phyloP scores from a whole-genome alignment of 2,329 filamentous ascomycete genomes.

The Fusarium duplospermum region DNA sequence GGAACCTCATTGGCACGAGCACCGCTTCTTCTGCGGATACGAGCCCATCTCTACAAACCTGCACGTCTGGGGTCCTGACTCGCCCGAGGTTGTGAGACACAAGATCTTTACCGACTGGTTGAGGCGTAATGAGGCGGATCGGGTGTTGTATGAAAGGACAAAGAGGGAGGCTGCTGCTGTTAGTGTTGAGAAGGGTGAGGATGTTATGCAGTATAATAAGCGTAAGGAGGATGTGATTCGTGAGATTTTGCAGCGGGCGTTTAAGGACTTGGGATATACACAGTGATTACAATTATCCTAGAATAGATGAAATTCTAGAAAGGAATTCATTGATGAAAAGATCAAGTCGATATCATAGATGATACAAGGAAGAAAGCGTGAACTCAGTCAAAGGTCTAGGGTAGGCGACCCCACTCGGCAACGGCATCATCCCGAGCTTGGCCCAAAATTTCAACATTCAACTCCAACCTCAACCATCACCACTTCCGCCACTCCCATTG shows the following conservation, averaged over 20 bases:
- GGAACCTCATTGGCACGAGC: slow-evolving; percentile 60
- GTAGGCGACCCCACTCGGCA: slow-evolving; percentile 30
- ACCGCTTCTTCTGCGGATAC: slow-evolving; percentile 57
- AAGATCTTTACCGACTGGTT: slow-evolving; percentile 60
- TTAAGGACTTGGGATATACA: slow-evolving; percentile 39
- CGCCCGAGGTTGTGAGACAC: slow-evolving; percentile 56
- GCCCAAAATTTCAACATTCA: slow-evolving; percentile 43
- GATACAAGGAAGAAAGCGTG: neutral
- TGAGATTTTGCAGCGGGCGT: slow-evolving; percentile 51
- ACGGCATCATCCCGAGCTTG: slow-evolving; percentile 36
- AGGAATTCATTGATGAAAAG: neutral
- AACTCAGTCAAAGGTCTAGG: slow-evolving; percentile 25
- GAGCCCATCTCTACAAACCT: slow-evolving; percentile 56
- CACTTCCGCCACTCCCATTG: slow-evolving; percentile 17
- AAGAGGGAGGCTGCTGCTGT: slow-evolving; percentile 53
- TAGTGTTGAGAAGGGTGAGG: slow-evolving; percentile 39
- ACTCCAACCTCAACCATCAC: slow-evolving; percentile 31
- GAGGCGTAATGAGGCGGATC: slow-evolving; percentile 50
- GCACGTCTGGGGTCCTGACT: slow-evolving; percentile 60
- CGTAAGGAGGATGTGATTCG: slow-evolving; percentile 56
- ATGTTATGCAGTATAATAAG: slow-evolving; percentile 53
- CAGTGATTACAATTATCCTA: neutral
- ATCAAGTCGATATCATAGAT: neutral
- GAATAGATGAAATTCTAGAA: neutral
- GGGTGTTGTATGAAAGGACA: slow-evolving; percentile 50